phyloP scores from a whole-genome alignment of 805 yeast species.

The Ogataea minuta region DNA sequence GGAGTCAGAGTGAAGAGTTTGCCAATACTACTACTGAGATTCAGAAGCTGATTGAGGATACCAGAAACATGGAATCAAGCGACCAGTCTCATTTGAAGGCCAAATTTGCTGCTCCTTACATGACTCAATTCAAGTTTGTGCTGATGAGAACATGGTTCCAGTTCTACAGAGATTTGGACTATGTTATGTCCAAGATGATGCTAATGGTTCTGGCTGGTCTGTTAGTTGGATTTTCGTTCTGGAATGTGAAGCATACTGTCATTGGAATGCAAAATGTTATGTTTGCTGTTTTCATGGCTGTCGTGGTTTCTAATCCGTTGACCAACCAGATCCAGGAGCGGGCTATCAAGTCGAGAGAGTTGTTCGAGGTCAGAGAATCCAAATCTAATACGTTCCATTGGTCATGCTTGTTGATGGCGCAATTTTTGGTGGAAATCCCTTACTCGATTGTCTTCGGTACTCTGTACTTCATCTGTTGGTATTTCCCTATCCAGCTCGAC shows the following conservation, averaged over 20 bases:
- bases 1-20: constrained; percentile 42
- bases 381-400: constrained; percentile 74
- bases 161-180: constrained; percentile 48
- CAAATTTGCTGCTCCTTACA: constrained; percentile 47
- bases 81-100: constrained; percentile 17
- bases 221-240: constrained; percentile 60
- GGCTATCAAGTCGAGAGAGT: constrained; percentile 55
- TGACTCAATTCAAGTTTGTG: constrained; percentile 36
- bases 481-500: constrained; percentile 37
- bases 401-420: constrained; percentile 55
- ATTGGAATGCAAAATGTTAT: constrained; percentile 60
- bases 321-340: constrained; percentile 64
- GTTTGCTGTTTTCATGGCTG: constrained; percentile 51
- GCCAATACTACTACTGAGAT: constrained; percentile 30
- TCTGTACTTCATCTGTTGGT: constrained; percentile 42
- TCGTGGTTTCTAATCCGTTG: constrained; percentile 56
- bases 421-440: constrained; percentile 58
- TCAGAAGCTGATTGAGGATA: constrained; percentile 25
- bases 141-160: constrained; percentile 39
- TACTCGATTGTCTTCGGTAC: constrained; percentile 51
- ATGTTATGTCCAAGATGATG: constrained; percentile 47
- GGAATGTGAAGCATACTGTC: constrained; percentile 49
- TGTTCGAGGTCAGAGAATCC: constrained; percentile 69
- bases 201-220: constrained; percentile 40
- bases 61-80: constrained; percentile 10